Evolutionary conservation across 768 basidiomycete genomes (phyloP).

Genomic region (Leucocoprinus leucothites): DNA sequence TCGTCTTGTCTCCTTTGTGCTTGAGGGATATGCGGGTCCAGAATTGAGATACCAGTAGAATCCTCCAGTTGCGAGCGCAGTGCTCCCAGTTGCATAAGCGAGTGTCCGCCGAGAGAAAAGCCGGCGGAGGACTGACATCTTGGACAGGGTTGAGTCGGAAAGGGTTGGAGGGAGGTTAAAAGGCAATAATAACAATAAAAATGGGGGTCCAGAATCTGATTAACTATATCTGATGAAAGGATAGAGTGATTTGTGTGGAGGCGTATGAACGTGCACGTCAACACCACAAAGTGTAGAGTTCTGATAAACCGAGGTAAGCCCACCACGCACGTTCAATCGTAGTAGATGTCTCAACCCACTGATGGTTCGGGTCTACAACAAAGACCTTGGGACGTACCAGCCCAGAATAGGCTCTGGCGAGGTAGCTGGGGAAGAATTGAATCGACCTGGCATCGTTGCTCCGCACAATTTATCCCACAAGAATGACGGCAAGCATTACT

Average conservation of each 20-base stretch:
- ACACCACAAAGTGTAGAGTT: neutral
- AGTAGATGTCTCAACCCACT: neutral
- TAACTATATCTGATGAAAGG: neutral
- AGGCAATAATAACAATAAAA: neutral
- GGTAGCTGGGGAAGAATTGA: too few relatives aligned
- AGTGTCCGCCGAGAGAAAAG: constrained; percentile 58
- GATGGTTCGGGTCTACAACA: neutral
- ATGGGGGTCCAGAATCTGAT: neutral
- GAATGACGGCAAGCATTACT: neutral
- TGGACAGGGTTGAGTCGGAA: too few relatives aligned
- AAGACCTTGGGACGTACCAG: neutral
- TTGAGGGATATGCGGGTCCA: constrained; percentile 61
- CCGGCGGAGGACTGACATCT: constrained; percentile 33
- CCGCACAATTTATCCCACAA: constrained; percentile 1
- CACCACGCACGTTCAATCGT: constrained; percentile 4
- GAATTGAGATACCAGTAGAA: constrained; percentile 75
- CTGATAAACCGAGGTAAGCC: neutral
- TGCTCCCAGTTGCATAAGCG: constrained; percentile 49
- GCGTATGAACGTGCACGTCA: too few relatives aligned
- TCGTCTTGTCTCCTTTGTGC: constrained; percentile 63
- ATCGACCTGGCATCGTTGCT: neutral
- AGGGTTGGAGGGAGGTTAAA: too few relatives aligned
- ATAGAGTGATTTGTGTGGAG: too few relatives aligned
- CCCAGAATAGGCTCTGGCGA: neutral
- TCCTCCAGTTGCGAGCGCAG: constrained; percentile 49